A percentile compares a stretch with the other conserved stretches of the same genome.
These are phyloP conservation scores for Chlamydomonas urium DNA, from an alignment of 139 green algal genomes.

Conservation along the genomic window DNA sequence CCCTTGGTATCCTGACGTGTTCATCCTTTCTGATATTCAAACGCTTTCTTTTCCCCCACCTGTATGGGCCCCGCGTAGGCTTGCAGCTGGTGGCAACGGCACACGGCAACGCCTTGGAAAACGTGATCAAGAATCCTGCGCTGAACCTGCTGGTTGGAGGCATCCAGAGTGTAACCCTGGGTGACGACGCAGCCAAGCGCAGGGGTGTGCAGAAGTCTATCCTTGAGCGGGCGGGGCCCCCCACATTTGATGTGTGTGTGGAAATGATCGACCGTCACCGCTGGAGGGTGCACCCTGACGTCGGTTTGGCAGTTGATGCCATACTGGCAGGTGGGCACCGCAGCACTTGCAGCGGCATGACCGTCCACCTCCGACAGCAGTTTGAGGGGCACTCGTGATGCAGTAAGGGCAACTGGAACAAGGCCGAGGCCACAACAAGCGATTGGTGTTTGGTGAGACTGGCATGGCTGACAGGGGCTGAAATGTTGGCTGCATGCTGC, in stretches of 20 bases:
- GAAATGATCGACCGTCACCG: constrained; percentile 82
- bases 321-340: constrained; percentile 40
- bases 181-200: constrained; percentile 83
- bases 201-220: constrained; percentile 94
- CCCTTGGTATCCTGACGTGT: too few relatives aligned
- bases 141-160: constrained; percentile 43
- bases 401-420: too few relatives aligned
- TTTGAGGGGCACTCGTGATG: too few relatives aligned
- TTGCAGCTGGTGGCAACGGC: constrained; percentile 94
- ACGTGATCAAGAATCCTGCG: constrained; percentile 95
- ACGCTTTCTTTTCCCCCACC: too few relatives aligned
- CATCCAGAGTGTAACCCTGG: constrained; percentile 58
- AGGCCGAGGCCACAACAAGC: too few relatives aligned
- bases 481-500: too few relatives aligned
- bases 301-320: constrained; percentile 32
- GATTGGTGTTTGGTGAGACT: too few relatives aligned
- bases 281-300: constrained; percentile 41
- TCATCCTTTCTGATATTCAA: too few relatives aligned
- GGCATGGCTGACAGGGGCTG: too few relatives aligned
- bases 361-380: too few relatives aligned
- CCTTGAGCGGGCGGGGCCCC: constrained; percentile 83
- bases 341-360: too few relatives aligned
- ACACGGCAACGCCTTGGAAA: constrained; percentile 94
- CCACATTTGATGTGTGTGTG: constrained; percentile 93
- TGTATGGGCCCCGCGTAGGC: too few relatives aligned